Evolutionary conservation across 306 rosid species (phyloP).

Genomic region (Quercus dentata): DNA sequence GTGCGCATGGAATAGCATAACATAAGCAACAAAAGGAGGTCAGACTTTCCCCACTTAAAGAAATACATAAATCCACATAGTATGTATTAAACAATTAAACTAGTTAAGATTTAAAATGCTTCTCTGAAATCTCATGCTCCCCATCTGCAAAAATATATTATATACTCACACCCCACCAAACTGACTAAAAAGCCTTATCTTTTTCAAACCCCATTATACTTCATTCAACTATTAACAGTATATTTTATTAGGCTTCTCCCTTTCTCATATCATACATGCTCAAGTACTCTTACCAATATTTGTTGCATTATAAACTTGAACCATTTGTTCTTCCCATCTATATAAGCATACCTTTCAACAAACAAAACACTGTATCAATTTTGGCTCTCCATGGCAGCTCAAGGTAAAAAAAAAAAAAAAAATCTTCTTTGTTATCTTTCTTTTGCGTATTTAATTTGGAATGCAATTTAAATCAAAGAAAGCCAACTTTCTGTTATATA

Average conservation of each 20-base stretch:
- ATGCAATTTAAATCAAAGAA: not conserved
- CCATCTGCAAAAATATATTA: slow-evolving; percentile 54
- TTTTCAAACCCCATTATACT: slow-evolving; percentile 45
- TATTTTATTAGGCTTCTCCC: slow-evolving; percentile 27
- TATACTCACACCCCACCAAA: slow-evolving; percentile 59
- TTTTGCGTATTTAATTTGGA: slow-evolving; percentile 16
- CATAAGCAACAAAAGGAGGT: slow-evolving; percentile 55
- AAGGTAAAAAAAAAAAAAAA: slow-evolving; percentile 39
- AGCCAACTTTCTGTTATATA: not conserved
- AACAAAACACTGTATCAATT: slow-evolving; percentile 34
- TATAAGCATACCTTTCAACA: slow-evolving; percentile 41
- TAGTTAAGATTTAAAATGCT: slow-evolving; percentile 37
- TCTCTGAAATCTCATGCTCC: slow-evolving; percentile 63
- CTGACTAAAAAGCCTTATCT: slow-evolving; percentile 69
- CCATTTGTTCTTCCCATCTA: slow-evolving; percentile 38
- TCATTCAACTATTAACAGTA: slow-evolving; percentile 39
- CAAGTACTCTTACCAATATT: slow-evolving; percentile 50
- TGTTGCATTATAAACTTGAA: slow-evolving; percentile 42
- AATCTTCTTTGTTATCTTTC: slow-evolving; percentile 14
- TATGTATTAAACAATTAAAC: slow-evolving; percentile 14
- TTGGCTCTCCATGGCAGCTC: slow-evolving; percentile 38
- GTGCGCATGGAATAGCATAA: slow-evolving; percentile 83
- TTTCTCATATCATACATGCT: slow-evolving; percentile 21
- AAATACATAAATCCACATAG: slow-evolving; percentile 18
- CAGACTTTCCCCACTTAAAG: slow-evolving; percentile 58